Conservation (phyloP, 2,329 filamentous ascomycete species). For the Scytalidium sp. region DNA sequence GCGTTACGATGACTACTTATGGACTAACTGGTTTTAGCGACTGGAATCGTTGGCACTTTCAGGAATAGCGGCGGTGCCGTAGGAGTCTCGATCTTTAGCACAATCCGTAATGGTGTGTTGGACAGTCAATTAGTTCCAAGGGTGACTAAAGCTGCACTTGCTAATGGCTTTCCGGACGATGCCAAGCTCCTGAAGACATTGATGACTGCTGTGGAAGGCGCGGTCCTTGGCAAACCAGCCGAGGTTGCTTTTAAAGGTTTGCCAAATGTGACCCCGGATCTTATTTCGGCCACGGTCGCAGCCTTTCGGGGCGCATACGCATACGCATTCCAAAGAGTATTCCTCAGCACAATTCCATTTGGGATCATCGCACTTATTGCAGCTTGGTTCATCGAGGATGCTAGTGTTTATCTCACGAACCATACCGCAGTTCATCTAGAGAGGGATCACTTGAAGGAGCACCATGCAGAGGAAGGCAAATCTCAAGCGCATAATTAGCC, state of each 20-base stretch:
- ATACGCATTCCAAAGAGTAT: not conserved
- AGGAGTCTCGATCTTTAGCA: not conserved
- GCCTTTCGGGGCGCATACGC: not conserved
- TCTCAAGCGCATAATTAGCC: too few relatives aligned
- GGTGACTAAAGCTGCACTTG: not conserved
- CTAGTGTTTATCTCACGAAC: not conserved
- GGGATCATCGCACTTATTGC: not conserved
- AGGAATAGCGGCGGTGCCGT: not conserved
- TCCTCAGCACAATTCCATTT: not conserved
- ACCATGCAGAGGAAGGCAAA: not conserved
- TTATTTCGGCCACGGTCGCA: not conserved
- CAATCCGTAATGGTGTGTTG: not conserved
- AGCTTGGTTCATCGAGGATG: not conserved
- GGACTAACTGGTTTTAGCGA: not conserved
- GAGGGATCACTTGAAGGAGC: not conserved
- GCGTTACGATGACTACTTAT: not conserved
- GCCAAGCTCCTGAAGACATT: not conserved
- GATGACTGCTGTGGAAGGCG: not conserved
- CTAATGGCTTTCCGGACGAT: not conserved
- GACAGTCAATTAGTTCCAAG: not conserved
- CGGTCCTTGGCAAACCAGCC: not conserved
- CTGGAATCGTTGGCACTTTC: not conserved
- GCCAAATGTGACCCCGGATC: not conserved
- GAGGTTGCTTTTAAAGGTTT: not conserved
- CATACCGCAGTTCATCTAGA: not conserved